Percentiles rank a stretch among this genome's conserved stretches.
Conservation (phyloP, 2,329 filamentous ascomycete genomes). For the Stenocarpella maydis region DNA sequence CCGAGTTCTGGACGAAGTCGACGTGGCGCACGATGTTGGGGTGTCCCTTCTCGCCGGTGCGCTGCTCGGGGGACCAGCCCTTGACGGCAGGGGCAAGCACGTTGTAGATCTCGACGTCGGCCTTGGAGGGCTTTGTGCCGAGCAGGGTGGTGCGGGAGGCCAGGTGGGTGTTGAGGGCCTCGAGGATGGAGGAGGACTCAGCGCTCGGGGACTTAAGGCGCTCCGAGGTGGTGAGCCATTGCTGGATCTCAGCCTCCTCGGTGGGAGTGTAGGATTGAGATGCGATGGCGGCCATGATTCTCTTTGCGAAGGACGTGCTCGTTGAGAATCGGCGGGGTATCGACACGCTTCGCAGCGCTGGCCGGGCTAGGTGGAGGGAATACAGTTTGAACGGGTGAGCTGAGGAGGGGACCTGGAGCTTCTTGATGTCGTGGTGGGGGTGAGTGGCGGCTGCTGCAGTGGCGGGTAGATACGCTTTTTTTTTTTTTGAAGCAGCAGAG, state of each 20-base stretch:
- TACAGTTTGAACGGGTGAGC: conserved; percentile 51
- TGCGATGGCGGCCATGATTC: conserved; percentile 73
- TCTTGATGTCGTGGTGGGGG: not conserved
- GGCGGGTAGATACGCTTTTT: not conserved
- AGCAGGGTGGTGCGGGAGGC: conserved; percentile 88
- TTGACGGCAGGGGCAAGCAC: conserved; percentile 79
- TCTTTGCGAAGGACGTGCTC: conserved; percentile 50
- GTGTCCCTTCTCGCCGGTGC: conserved; percentile 87
- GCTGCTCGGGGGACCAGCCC: conserved; percentile 83
- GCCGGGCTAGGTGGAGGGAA: conserved; percentile 49
- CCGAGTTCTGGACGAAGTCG: conserved; percentile 93
- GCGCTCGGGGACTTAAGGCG: conserved; percentile 64
- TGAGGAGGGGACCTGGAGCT: conserved; percentile 29
- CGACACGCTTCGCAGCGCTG: conserved; percentile 47
- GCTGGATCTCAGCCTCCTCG: conserved; percentile 86
- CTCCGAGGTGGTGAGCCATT: conserved; percentile 84
- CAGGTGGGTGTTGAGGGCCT: conserved; percentile 85
- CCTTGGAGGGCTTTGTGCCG: conserved; percentile 87
- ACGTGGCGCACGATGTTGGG: conserved; percentile 91
- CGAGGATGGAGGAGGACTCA: conserved; percentile 69
- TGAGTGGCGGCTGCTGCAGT: not conserved
- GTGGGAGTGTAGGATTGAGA: conserved; percentile 75
- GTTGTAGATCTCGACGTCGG: conserved; percentile 85
- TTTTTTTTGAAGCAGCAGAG: not conserved
- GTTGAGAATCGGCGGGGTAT: conserved; percentile 45